These are phyloP conservation scores for Pseudogymnoascus sp. DNA, from an alignment of 2,329 filamentous ascomycete species.

Conservation along the genomic window DNA sequence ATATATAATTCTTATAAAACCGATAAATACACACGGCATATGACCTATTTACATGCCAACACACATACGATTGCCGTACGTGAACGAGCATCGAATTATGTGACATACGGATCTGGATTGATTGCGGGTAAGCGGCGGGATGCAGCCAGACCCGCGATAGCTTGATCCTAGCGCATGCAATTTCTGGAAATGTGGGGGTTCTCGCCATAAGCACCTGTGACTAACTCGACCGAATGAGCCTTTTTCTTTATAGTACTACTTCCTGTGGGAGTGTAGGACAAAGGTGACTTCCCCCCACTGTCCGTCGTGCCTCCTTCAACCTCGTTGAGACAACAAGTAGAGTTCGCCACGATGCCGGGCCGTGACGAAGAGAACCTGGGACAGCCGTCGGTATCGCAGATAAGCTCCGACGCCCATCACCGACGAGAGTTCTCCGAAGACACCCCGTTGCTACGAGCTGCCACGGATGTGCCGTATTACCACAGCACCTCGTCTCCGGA, in stretches of 20 bases:
- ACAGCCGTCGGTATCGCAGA: background rate
- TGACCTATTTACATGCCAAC: background rate
- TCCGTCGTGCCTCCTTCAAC: background rate
- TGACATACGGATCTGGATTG: background rate
- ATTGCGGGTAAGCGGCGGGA: background rate
- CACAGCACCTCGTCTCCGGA: slow-evolving; percentile 8
- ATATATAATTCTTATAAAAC: background rate
- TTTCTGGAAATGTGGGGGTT: slow-evolving; percentile 5
- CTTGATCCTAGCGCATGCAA: slow-evolving; percentile 1
- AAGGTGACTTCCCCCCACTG: background rate
- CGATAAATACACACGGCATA: background rate
- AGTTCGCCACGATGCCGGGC: background rate
- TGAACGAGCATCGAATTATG: background rate
- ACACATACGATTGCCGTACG: background rate
- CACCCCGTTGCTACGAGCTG: slow-evolving; percentile 4
- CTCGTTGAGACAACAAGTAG: background rate
- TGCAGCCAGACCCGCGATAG: slow-evolving; percentile 6
- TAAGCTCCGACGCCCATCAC: background rate
- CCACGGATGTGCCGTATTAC: slow-evolving; percentile 9
- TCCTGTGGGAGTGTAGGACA: background rate
- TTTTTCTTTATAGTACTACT: background rate
- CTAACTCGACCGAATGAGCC: background rate
- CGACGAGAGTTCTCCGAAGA: slow-evolving; percentile 4
- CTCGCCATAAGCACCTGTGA: background rate
- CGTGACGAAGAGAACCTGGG: background rate